A percentile compares a stretch with the other conserved stretches of the same genome.
phyloP scores from a whole-genome alignment of 345 rosid species.

The Linum trigynum region DNA sequence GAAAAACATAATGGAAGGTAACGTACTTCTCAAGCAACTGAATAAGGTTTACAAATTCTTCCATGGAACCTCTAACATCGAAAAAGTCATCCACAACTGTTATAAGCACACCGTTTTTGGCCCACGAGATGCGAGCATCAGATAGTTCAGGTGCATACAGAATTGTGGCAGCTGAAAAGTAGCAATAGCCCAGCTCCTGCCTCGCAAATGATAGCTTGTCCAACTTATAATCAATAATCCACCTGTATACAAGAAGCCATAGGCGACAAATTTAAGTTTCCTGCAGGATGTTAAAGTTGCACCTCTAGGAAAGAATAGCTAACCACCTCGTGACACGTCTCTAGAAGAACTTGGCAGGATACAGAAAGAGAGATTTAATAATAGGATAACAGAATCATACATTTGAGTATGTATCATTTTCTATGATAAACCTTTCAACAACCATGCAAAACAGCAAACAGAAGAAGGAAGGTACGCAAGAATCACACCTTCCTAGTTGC shows the following conservation, averaged over 20 bases:
- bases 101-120: slow-evolving; percentile 76
- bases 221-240: slow-evolving; percentile 53
- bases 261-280: not conserved
- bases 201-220: slow-evolving; percentile 71
- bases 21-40: slow-evolving; percentile 55
- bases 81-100: slow-evolving; percentile 85
- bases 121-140: slow-evolving; percentile 88
- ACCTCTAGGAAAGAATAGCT: not conserved
- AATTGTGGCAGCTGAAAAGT: slow-evolving; percentile 76
- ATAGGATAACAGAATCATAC: not conserved
- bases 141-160: slow-evolving; percentile 53
- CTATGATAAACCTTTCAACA: too few relatives aligned
- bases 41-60: slow-evolving; percentile 59
- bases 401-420: too few relatives aligned
- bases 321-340: not conserved
- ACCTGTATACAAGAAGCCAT: slow-evolving; percentile 29
- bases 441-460: too few relatives aligned
- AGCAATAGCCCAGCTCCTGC: slow-evolving; percentile 68
- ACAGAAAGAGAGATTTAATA: too few relatives aligned
- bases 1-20: slow-evolving; percentile 1
- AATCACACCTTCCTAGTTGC: too few relatives aligned
- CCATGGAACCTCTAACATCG: slow-evolving; percentile 76
- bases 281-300: not conserved
- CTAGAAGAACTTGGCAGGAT: not conserved
- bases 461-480: too few relatives aligned